Base-by-base conservation (phyloP, 352 stramenopile genomes). In the Globisporangium mamillatum region DNA sequence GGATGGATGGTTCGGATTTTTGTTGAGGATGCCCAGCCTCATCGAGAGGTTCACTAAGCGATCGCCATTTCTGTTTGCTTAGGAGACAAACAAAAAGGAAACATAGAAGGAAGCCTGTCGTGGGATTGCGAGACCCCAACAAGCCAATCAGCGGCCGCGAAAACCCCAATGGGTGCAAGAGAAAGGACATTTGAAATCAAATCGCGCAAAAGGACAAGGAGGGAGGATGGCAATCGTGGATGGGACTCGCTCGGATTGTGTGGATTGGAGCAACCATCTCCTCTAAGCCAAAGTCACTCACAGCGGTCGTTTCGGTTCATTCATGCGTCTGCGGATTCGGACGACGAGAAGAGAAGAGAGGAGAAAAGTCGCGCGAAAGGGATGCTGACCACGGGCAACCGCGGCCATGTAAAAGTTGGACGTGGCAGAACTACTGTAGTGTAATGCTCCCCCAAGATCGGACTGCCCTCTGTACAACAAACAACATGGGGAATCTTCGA, bases 351-450 rank as follows among this genome's bases (percentile, higher is more conserved):
- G 34, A 14, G 9, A 41, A 16, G 34, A 32, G 2, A 27, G 2
- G 36, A 14, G 14, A 48, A n/a, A 5, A 48, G 16, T 4, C 41
- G 4, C 4, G 12, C 41, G 41, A 48, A 48, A 20, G 50, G 50
- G 50, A 56, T 32, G 50, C 32, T 27, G 50, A 56, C 24, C 50
- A 48, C 41, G 41, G 20, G n/a, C 50, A 1, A 59, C 24, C 25
- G 1, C 14, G 24, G 14, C 41, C 12, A 59, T 38, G 53, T 59
- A 59, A 38, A 59, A 59, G 53, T 59, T 59, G 25, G 53, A 59
- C 53, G 25, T n/a, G 50, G 24, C 9, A 22, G n/a, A 56, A 29
- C 52, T 10, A 32, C 29, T 32, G 29, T 32, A 32, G 29, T 32
- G 29, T 32, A 32, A 48, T 48, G 41, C 6, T 48, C 41, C 41